phyloP scores from a whole-genome alignment of 1,139 yeast species.

The Eremothecium cymbalariae region DNA sequence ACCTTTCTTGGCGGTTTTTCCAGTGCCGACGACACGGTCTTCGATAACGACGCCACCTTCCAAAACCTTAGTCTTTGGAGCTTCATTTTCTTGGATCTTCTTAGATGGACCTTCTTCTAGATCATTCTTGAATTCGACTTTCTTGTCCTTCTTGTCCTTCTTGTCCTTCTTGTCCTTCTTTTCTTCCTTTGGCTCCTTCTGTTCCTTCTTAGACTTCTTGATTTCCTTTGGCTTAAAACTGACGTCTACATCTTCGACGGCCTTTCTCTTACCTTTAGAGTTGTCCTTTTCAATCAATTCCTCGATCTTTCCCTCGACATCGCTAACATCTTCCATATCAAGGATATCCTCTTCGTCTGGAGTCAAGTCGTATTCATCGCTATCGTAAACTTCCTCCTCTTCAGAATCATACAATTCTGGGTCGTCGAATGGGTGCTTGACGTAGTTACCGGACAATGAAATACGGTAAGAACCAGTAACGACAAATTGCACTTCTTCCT shows the following conservation, averaged over 20 bases:
- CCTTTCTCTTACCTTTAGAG: slow-evolving; percentile 31
- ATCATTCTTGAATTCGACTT: slow-evolving; percentile 81
- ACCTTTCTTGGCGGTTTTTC: slow-evolving; percentile 81
- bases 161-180: slow-evolving; percentile 29
- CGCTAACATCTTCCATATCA: slow-evolving; percentile 59
- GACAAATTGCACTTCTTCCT: slow-evolving; percentile 88
- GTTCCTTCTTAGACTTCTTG: slow-evolving; percentile 40
- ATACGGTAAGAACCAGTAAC: slow-evolving; percentile 94
- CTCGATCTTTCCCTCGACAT: slow-evolving; percentile 38
- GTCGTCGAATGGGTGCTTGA: slow-evolving; percentile 73
- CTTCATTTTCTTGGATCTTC: slow-evolving; percentile 17
- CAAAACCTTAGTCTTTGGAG: slow-evolving; percentile 57
- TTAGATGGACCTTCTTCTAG: slow-evolving; percentile 91
- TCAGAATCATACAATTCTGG: slow-evolving; percentile 40
- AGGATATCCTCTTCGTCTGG: slow-evolving; percentile 81
- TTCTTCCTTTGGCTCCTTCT: slow-evolving; percentile 32
- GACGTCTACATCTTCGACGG: slow-evolving; percentile 23
- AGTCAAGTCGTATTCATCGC: slow-evolving; percentile 76
- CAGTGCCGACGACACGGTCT: slow-evolving; percentile 85
- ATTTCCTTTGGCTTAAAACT: slow-evolving; percentile 33
- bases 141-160: slow-evolving; percentile 45
- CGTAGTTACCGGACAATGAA: slow-evolving; percentile 89
- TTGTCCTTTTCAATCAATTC: slow-evolving; percentile 37
- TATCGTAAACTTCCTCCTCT: slow-evolving; percentile 45
- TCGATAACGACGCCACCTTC: slow-evolving; percentile 91